Conservation (phyloP, 768 basidiomycete species). For the Termitomyces heimii region DNA sequence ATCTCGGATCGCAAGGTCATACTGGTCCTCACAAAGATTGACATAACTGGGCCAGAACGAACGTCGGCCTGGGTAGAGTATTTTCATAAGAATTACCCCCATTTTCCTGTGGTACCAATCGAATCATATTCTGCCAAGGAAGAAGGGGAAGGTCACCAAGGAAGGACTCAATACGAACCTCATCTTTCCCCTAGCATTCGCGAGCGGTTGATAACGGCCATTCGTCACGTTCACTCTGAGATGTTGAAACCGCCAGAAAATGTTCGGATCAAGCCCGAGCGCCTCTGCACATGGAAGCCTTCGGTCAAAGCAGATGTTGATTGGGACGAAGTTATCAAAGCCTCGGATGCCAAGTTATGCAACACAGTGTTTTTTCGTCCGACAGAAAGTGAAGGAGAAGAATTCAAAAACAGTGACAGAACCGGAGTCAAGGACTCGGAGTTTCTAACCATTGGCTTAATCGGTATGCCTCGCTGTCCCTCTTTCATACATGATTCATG, state of each 20-base stretch:
- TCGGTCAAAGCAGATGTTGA: constrained; percentile 60
- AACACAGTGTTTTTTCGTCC: constrained; percentile 30
- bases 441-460: constrained; percentile 74
- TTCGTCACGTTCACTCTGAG: constrained; percentile 60
- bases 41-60: constrained; percentile 68
- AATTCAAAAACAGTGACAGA: constrained; percentile 10
- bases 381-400: constrained; percentile 23
- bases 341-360: constrained; percentile 39
- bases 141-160: constrained; percentile 34
- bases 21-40: constrained; percentile 83
- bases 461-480: constrained; percentile 39
- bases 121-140: constrained; percentile 66
- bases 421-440: constrained; percentile 37
- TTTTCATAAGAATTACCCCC: constrained; percentile 48
- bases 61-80: constrained; percentile 62
- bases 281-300: constrained; percentile 58
- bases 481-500: not conserved
- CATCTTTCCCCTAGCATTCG: constrained; percentile 64
- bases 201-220: constrained; percentile 53
- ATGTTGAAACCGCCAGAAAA: constrained; percentile 63
- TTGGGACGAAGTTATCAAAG: constrained; percentile 60
- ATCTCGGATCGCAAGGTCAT: constrained; percentile 52
- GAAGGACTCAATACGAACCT: constrained; percentile 49
- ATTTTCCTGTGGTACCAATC: constrained; percentile 60
- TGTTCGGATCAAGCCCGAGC: constrained; percentile 40